Conservation (phyloP, 306 rosid species). For the Sesbania bispinosa region DNA sequence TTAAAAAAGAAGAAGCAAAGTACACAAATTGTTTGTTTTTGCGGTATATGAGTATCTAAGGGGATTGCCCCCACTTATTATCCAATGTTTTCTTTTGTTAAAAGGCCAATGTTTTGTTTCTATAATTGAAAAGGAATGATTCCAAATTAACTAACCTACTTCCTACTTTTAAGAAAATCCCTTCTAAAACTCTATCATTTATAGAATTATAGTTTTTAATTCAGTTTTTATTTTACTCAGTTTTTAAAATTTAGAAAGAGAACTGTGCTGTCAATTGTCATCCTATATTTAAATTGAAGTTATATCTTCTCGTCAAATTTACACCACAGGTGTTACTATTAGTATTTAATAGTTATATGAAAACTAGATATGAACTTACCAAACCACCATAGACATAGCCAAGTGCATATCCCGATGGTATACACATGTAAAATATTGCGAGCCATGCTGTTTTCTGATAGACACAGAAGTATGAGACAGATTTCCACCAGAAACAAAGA, state of each 20-base stretch:
- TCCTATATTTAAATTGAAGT: not conserved
- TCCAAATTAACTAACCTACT: no score
- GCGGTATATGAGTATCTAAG: not conserved
- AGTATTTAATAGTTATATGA: not conserved
- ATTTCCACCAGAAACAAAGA: not conserved
- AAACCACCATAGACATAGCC: conserved; percentile 85
- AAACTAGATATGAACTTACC: conserved; percentile 45
- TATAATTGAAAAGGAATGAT: no score
- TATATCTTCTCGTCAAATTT: not conserved
- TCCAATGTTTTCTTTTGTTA: not conserved
- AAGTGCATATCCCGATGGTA: conserved; percentile 79
- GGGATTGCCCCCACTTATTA: not conserved
- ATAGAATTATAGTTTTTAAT: not conserved
- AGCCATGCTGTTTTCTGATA: conserved; percentile 82
- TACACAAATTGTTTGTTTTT: not conserved
- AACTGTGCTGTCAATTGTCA: not conserved
- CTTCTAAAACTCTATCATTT: not conserved
- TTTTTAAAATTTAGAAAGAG: conserved; percentile 6
- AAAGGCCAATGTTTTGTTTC: not conserved
- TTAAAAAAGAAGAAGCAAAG: not conserved
- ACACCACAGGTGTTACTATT: not conserved
- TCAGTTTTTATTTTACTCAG: not conserved
- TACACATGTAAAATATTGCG: conserved; percentile 73
- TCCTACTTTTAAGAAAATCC: not conserved
- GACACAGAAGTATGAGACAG: conserved; percentile 23